Percentiles rank a stretch among this genome's conserved stretches.
Evolutionary conservation across 2,329 filamentous ascomycete species (phyloP).

Genomic region (Stemphylium vesicarium): DNA sequence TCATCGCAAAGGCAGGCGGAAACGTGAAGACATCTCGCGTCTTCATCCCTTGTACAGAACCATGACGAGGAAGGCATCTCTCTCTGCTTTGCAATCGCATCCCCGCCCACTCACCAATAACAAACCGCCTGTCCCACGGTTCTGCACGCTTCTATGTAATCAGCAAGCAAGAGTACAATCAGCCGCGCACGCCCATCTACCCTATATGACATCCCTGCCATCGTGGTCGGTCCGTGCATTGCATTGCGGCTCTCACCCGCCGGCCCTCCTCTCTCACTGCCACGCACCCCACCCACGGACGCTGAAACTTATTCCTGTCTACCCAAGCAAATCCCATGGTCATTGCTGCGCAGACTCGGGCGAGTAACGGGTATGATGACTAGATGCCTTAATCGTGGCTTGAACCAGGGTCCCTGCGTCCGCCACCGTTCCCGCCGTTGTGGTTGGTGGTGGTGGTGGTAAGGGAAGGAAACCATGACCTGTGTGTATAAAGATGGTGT

Average conservation of each 20-base stretch:
- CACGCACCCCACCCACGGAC: conserved; percentile 27
- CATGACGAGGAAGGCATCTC: neutral
- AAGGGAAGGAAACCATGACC: conserved; percentile 8
- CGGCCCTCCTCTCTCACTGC: conserved; percentile 21
- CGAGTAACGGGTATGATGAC: conserved; percentile 33
- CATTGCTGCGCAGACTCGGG: conserved; percentile 24
- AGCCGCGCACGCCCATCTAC: conserved; percentile 11
- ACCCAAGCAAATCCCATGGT: conserved; percentile 6
- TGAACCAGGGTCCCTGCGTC: conserved; percentile 16
- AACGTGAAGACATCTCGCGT: neutral
- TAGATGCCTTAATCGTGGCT: conserved; percentile 32
- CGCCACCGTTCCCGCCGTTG: conserved; percentile 19
- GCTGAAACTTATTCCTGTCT: conserved; percentile 39
- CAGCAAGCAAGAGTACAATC: conserved; percentile 8
- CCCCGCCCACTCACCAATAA: conserved; percentile 2
- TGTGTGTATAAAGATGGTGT: conserved; percentile 43
- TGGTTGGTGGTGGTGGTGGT: conserved; percentile 22
- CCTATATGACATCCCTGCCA: neutral
- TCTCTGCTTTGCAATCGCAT: conserved; percentile 10
- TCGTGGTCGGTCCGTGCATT: conserved; percentile 7
- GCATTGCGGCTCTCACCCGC: conserved; percentile 29
- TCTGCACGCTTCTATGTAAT: conserved; percentile 13
- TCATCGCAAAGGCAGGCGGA: conserved; percentile 6
- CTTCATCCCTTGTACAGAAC: conserved; percentile 1
- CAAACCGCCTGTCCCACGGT: neutral